Conservation (phyloP, 2,329 filamentous ascomycete species). For the Moelleriella libera region DNA sequence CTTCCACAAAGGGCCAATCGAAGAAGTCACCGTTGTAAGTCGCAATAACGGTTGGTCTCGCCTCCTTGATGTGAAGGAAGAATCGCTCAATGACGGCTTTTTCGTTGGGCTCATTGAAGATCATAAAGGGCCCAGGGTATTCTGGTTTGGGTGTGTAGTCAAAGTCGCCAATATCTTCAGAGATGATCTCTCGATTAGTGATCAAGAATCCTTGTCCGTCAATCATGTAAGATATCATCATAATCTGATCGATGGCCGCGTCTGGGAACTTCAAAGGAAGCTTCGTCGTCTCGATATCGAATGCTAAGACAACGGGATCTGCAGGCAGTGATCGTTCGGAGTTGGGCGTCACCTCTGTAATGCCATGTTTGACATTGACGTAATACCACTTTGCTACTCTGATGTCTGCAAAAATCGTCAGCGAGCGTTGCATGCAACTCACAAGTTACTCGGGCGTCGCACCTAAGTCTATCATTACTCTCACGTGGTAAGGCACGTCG, state of each 20-base stretch:
- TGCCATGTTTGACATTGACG: constrained; percentile 84
- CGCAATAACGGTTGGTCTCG: constrained; percentile 87
- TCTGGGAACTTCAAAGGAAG: constrained; percentile 94
- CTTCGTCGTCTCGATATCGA: constrained; percentile 96
- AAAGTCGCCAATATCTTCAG: constrained; percentile 93
- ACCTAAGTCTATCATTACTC: constrained; percentile 94
- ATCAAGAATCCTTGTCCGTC: constrained; percentile 96
- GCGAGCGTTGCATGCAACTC: constrained; percentile 1
- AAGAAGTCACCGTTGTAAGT: constrained; percentile 99
- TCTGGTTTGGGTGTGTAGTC: constrained; percentile 97
- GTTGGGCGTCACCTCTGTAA: constrained; percentile 69
- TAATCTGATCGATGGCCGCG: constrained; percentile 85
- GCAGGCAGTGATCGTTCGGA: constrained; percentile 80
- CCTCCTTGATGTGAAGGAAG: constrained; percentile 90
- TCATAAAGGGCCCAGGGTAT: constrained; percentile 89
- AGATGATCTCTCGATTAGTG: constrained; percentile 94
- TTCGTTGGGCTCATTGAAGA: constrained; percentile 96
- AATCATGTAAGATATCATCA: constrained; percentile 99
- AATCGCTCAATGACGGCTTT: constrained; percentile 80
- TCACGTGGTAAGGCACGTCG: constrained; percentile 97
- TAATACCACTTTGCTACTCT: constrained; percentile 95
- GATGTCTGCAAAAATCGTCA: constrained; percentile 49
- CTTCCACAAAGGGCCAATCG: constrained; percentile 98
- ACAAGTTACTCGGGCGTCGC: constrained; percentile 5
- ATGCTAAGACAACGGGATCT: constrained; percentile 97